Percentiles rank a stretch among this genome's conserved stretches.
Conservation (phyloP, 129 eudicot genomes). For the Chrysanthemum lavandulifolium region DNA sequence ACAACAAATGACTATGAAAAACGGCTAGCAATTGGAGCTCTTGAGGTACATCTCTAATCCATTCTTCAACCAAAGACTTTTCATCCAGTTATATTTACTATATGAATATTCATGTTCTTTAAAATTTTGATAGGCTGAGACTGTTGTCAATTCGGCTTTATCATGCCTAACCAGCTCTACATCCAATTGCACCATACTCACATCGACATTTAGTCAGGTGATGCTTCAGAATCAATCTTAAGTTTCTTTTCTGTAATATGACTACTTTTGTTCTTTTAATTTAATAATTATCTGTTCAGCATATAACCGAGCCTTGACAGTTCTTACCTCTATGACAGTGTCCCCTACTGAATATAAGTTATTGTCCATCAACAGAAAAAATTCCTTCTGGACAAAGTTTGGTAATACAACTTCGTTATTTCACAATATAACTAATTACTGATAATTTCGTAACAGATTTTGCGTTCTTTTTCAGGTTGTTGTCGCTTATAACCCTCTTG, state of each 20-base stretch:
- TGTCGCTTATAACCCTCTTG: conserved; percentile 90
- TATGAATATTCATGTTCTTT: conserved; percentile 8
- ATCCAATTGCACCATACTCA: conserved; percentile 33
- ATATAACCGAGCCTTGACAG: neutral
- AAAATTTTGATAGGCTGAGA: conserved; percentile 50
- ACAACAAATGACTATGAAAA: conserved; percentile 82
- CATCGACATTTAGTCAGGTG: conserved; percentile 60
- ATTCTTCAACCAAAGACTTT: neutral
- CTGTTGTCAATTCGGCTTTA: conserved; percentile 65
- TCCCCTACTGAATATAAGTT: conserved; percentile 85
- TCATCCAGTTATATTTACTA: neutral
- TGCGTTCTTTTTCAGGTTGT: conserved; percentile 51
- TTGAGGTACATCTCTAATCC: conserved; percentile 46
- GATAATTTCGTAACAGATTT: neutral
- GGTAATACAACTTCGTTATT: conserved; percentile 47
- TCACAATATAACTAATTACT: neutral
- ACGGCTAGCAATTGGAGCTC: conserved; percentile 85
- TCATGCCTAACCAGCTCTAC: conserved; percentile 48
- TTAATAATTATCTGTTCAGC: conserved; percentile 10
- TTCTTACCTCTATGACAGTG: conserved; percentile 48
- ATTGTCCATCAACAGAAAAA: conserved; percentile 79
- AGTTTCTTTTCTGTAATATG: neutral
- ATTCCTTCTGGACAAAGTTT: conserved; percentile 73
- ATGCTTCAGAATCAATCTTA: conserved; percentile 1
- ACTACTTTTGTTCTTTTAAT: neutral